Percentiles rank a stretch among this genome's conserved stretches.
These are phyloP conservation scores for Avicennia marina DNA, from an alignment of 257 asterid genomes.

Conservation along the genomic window DNA sequence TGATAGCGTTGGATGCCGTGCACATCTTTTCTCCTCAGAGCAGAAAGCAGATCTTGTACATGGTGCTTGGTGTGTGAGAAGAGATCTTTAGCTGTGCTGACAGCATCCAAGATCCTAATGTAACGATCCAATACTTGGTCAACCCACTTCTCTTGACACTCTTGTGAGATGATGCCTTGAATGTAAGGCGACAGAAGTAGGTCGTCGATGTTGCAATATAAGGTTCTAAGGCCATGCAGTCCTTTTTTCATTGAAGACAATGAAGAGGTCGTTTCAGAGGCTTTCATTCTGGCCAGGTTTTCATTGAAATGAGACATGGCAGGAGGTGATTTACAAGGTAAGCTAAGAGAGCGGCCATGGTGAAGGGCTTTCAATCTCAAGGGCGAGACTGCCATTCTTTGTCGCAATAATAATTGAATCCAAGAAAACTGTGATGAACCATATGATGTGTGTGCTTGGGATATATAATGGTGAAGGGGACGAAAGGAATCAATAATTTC, in stretches of 20 bases:
- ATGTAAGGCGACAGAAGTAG: conserved; percentile 13
- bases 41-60: conserved; percentile 20
- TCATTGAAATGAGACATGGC: conserved; percentile 19
- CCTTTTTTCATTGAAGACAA: conserved; percentile 17
- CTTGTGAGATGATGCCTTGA: conserved; percentile 17
- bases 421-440: background rate
- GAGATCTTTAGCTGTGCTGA: conserved; percentile 16
- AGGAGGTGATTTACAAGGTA: conserved; percentile 24
- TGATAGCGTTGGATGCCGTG: conserved; percentile 9
- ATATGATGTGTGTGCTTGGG: background rate
- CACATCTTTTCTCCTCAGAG: conserved; percentile 15
- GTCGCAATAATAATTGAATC: background rate
- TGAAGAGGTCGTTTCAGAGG: conserved; percentile 19
- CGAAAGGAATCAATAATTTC: background rate
- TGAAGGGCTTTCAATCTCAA: conserved; percentile 27
- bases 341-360: conserved; percentile 33
- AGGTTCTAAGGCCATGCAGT: conserved; percentile 14
- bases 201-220: conserved; percentile 15
- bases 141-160: conserved; percentile 18
- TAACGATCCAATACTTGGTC: conserved; percentile 25
- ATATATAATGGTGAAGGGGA: conserved; percentile 1
- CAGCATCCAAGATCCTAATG: conserved; percentile 22
- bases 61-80: conserved; percentile 18
- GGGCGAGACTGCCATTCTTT: conserved; percentile 32
- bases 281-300: conserved; percentile 4